phyloP scores from a whole-genome alignment of 495 filamentous ascomycete genomes.

The Xylaria longipes region DNA sequence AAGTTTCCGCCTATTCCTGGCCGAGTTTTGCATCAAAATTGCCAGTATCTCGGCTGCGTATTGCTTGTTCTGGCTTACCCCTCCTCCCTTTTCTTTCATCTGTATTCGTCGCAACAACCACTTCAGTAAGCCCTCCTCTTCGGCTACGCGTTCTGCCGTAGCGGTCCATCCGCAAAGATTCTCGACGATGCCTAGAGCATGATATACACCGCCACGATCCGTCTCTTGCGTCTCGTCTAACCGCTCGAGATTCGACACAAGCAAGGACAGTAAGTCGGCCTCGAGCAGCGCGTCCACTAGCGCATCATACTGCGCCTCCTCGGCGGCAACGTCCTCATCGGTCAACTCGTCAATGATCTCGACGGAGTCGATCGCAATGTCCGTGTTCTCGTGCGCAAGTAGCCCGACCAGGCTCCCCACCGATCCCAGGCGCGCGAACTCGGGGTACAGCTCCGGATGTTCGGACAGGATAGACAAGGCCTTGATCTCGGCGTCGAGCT shows the following conservation, averaged over 20 bases:
- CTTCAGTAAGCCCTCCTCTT: constrained; percentile 67
- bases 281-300: constrained; percentile 85
- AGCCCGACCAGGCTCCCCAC: constrained; percentile 77
- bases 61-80: constrained; percentile 85
- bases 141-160: constrained; percentile 70
- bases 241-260: constrained; percentile 81
- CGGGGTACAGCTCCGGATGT: constrained; percentile 81
- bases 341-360: constrained; percentile 93
- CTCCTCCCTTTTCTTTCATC: constrained; percentile 36
- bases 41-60: constrained; percentile 92
- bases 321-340: constrained; percentile 89
- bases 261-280: constrained; percentile 80
- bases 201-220: constrained; percentile 85
- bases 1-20: constrained; percentile 75
- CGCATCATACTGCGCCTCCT: constrained; percentile 80
- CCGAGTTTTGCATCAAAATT: constrained; percentile 66
- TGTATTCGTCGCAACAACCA: constrained; percentile 74
- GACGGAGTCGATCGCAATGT: constrained; percentile 91
- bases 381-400: constrained; percentile 93
- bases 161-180: constrained; percentile 74
- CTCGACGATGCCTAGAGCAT: constrained; percentile 82
- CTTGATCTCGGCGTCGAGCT: constrained; percentile 90
- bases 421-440: constrained; percentile 82
- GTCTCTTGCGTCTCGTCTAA: constrained; percentile 80
- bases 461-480: constrained; percentile 86